phyloP scores from a whole-genome alignment of 176 grass and related monocot genomes.

The Oryza meyeriana region DNA sequence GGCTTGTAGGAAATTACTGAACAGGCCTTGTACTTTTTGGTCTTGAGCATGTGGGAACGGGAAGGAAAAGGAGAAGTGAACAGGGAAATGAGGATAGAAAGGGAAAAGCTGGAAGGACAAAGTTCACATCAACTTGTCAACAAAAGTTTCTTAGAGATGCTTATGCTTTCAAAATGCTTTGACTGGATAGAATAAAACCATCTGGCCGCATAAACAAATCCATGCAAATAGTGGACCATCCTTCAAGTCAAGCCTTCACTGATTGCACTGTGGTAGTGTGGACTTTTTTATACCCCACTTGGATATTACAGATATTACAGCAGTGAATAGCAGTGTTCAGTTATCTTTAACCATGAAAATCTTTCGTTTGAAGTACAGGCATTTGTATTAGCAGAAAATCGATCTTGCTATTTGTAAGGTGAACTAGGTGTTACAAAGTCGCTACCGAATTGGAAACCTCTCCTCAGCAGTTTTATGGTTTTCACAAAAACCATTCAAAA shows the following conservation, averaged over 20 bases:
- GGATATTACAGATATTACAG: not conserved
- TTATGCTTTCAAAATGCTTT: conserved; percentile 61
- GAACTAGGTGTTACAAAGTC: not conserved
- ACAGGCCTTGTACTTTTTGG: conserved; percentile 35
- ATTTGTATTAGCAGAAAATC: not conserved
- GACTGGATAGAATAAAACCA: conserved; percentile 18
- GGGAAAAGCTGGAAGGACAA: conserved; percentile 44
- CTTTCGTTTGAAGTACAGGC: not conserved
- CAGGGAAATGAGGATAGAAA: conserved; percentile 58
- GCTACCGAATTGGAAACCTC: too few relatives aligned
- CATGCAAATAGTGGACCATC: not conserved
- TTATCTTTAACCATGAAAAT: not conserved
- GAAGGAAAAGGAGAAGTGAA: conserved; percentile 29
- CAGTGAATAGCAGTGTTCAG: not conserved
- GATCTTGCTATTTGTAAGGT: not conserved
- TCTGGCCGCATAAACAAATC: not conserved
- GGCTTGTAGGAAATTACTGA: conserved; percentile 14
- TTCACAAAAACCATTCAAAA: too few relatives aligned
- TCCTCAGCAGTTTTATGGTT: too few relatives aligned
- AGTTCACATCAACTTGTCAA: conserved; percentile 55
- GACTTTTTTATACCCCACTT: not conserved
- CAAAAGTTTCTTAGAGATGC: conserved; percentile 66
- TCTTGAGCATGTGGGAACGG: conserved; percentile 37
- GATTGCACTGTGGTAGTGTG: not conserved
- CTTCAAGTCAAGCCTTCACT: not conserved